phyloP scores from a whole-genome alignment of 1,284 basidiomycete genomes.

The Porogramme epimiltina region DNA sequence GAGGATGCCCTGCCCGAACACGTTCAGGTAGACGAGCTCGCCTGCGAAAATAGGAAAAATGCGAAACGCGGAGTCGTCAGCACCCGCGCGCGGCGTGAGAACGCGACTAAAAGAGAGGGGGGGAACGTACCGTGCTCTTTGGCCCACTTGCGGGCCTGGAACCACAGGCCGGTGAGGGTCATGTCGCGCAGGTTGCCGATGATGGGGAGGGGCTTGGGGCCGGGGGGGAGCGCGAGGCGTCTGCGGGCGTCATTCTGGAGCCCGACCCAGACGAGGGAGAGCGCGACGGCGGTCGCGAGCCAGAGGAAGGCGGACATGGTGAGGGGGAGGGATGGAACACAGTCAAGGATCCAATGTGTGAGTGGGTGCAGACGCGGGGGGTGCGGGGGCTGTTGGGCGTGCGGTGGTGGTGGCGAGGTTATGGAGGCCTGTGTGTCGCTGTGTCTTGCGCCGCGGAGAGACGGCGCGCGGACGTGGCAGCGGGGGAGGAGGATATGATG shows the following conservation, averaged over 20 bases:
- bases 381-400: constrained; percentile 1
- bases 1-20: constrained; percentile 64
- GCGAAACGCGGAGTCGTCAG: background rate
- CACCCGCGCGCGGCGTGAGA: background rate
- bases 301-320: constrained; percentile 23
- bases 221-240: constrained; percentile 48
- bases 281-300: constrained; percentile 20
- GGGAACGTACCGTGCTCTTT: constrained; percentile 29
- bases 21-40: constrained; percentile 64
- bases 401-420: background rate
- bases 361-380: constrained; percentile 3
- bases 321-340: constrained; percentile 9
- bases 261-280: constrained; percentile 25
- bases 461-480: background rate
- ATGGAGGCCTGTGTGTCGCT: background rate
- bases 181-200: constrained; percentile 66
- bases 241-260: constrained; percentile 19
- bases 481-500: background rate
- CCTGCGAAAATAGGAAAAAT: no score
- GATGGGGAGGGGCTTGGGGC: constrained; percentile 64
- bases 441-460: background rate
- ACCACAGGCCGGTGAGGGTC: constrained; percentile 50
- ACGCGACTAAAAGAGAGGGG: background rate
- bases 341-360: constrained; percentile 23
- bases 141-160: constrained; percentile 34